These are phyloP conservation scores for Bidens hawaiensis DNA, from an alignment of 140 eudicot species.

Conservation along the genomic window DNA sequence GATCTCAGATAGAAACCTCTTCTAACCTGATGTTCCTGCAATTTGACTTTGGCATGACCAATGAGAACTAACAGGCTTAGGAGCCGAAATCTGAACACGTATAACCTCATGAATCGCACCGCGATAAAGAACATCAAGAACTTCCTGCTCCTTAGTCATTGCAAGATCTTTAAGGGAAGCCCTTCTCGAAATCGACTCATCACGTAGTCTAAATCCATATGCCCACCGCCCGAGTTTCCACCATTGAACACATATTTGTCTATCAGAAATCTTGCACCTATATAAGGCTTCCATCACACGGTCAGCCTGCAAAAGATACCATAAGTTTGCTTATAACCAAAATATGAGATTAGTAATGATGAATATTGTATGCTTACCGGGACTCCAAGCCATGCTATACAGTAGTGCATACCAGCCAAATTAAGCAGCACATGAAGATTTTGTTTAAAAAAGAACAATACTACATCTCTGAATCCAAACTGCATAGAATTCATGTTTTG, in stretches of 20 bases:
- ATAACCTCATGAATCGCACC: slow-evolving; percentile 91
- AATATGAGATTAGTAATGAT: neutral
- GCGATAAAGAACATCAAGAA: slow-evolving; percentile 75
- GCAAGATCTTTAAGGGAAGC: slow-evolving; percentile 61
- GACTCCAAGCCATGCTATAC: slow-evolving; percentile 66
- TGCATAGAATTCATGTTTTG: slow-evolving; percentile 54
- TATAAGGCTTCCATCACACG: slow-evolving; percentile 44
- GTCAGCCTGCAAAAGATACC: slow-evolving; percentile 37
- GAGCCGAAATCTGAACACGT: slow-evolving; percentile 71
- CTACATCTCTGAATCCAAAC: slow-evolving; percentile 71
- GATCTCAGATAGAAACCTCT: neutral
- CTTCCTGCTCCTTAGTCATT: slow-evolving; percentile 49
- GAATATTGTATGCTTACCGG: slow-evolving; percentile 44
- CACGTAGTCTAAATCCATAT: slow-evolving; percentile 69
- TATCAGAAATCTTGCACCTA: slow-evolving; percentile 47
- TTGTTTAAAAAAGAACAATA: slow-evolving; percentile 60
- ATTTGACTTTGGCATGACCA: slow-evolving; percentile 48
- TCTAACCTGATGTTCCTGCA: slow-evolving; percentile 24
- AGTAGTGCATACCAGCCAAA: slow-evolving; percentile 88
- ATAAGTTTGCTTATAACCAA: neutral
- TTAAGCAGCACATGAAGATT: slow-evolving; percentile 65
- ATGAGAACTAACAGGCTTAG: slow-evolving; percentile 42
- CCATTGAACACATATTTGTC: slow-evolving; percentile 73
- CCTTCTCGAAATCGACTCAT: slow-evolving; percentile 55
- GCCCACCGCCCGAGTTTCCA: slow-evolving; percentile 93